Evolutionary conservation across 495 filamentous ascomycete species (phyloP).

Genomic region (Acidomyces sp.): DNA sequence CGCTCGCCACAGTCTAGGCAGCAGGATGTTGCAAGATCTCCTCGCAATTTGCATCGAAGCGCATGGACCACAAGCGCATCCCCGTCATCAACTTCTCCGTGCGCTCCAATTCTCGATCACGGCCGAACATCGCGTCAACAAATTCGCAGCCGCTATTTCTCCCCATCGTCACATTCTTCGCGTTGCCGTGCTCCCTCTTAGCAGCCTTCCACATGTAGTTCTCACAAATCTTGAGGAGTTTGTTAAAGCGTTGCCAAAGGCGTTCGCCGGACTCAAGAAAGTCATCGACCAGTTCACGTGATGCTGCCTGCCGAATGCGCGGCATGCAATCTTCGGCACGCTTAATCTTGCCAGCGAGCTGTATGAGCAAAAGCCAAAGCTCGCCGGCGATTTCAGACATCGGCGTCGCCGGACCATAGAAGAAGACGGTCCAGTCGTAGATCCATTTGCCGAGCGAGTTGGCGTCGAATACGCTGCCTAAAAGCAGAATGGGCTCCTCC

Average conservation of each 20-base stretch:
- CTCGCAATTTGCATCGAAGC: constrained; percentile 95
- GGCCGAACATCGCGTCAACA: constrained; percentile 90
- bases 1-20: constrained; percentile 21
- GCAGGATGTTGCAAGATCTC: constrained; percentile 53
- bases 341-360: constrained; percentile 92
- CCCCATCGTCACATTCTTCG: constrained; percentile 61
- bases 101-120: constrained; percentile 77
- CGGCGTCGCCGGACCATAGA: constrained; percentile 70
- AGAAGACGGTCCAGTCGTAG: constrained; percentile 98
- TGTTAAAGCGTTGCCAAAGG: constrained; percentile 73
- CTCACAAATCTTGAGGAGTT: constrained; percentile 80
- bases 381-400: constrained; percentile 90
- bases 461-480: constrained; percentile 93
- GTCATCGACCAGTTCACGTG: constrained; percentile 71
- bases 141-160: constrained; percentile 92
- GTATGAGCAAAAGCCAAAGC: constrained; percentile 87
- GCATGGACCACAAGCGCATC: constrained; percentile 84
- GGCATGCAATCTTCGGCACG: constrained; percentile 70
- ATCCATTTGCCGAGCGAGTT: constrained; percentile 98
- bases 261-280: constrained; percentile 87
- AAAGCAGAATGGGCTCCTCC: constrained; percentile 81
- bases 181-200: constrained; percentile 46
- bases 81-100: constrained; percentile 93
- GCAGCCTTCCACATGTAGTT: constrained; percentile 80
- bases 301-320: constrained; percentile 56